Evolutionary conservation across 1,284 basidiomycete species (phyloP).

Genomic region (Microbotryum violaceum): DNA sequence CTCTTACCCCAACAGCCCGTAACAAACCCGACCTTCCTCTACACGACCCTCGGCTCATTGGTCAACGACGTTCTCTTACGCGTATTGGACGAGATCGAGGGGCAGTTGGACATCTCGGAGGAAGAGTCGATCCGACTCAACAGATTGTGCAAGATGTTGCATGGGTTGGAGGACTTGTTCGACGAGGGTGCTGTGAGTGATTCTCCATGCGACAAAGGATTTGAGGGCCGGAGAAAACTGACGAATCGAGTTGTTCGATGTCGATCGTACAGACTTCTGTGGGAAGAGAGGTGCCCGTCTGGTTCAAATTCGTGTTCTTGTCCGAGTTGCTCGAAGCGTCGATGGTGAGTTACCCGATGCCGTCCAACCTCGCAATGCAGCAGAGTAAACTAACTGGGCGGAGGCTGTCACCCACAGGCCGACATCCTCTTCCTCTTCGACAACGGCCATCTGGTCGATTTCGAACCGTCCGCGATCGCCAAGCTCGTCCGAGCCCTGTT

Average conservation of each 20-base stretch:
- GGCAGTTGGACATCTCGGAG: constrained; percentile 77
- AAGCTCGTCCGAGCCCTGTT: constrained; percentile 79
- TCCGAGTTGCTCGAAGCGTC: constrained; percentile 84
- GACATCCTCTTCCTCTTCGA: constrained; percentile 92
- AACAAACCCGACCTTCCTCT: constrained; percentile 35
- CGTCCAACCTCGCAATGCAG: not conserved
- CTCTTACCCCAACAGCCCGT: constrained; percentile 31
- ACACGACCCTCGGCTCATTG: constrained; percentile 55
- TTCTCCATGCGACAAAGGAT: not conserved
- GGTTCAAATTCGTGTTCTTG: constrained; percentile 89
- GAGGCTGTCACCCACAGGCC: constrained; percentile 32
- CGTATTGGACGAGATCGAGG: constrained; percentile 67
- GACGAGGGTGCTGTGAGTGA: constrained; percentile 51
- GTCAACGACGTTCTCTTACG: constrained; percentile 63
- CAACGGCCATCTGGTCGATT: constrained; percentile 84
- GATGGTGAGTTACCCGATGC: constrained; percentile 49
- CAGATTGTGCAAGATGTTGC: constrained; percentile 69
- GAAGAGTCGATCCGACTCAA: constrained; percentile 76
- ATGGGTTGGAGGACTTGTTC: constrained; percentile 68
- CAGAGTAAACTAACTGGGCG: not conserved
- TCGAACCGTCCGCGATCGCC: constrained; percentile 72
- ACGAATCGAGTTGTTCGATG: not conserved
- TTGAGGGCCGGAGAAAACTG: not conserved
- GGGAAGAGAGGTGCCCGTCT: constrained; percentile 61
- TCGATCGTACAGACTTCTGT: constrained; percentile 41